Percentiles rank a stretch among this genome's conserved stretches.
These are phyloP conservation scores for Reutealis trisperma DNA, from an alignment of 345 rosid species.

Conservation along the genomic window DNA sequence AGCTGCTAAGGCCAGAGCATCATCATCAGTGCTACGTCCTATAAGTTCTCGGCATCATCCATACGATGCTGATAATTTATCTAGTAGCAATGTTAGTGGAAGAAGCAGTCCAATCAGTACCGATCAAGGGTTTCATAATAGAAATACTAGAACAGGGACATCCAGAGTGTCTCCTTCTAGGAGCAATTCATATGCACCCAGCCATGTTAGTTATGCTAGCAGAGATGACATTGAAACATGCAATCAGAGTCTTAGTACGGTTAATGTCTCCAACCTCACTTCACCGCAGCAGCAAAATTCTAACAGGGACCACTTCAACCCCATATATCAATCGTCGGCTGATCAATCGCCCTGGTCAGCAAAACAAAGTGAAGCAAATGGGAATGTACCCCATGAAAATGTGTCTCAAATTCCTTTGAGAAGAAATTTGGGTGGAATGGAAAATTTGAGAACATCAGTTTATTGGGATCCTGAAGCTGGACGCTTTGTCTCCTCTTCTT, in stretches of 20 bases:
- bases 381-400: slow-evolving; percentile 23
- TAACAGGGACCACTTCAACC: slow-evolving; percentile 72
- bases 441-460: slow-evolving; percentile 54
- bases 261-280: slow-evolving; percentile 46
- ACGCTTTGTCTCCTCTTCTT: slow-evolving; percentile 64
- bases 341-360: slow-evolving; percentile 56
- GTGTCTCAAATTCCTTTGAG: slow-evolving; percentile 36
- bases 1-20: slow-evolving; percentile 88
- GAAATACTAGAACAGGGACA: slow-evolving; percentile 39
- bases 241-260: slow-evolving; percentile 55
- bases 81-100: slow-evolving; percentile 69
- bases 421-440: slow-evolving; percentile 37
- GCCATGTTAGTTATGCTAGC: slow-evolving; percentile 57
- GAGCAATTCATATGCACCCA: slow-evolving; percentile 52
- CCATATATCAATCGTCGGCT: slow-evolving; percentile 62
- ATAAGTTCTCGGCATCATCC: slow-evolving; percentile 54
- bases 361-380: slow-evolving; percentile 39
- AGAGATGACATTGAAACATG: slow-evolving; percentile 59
- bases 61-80: slow-evolving; percentile 50
- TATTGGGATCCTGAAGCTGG: slow-evolving; percentile 93
- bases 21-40: slow-evolving; percentile 86
- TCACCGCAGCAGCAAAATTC: slow-evolving; percentile 44
- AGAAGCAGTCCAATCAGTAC: slow-evolving; percentile 73
- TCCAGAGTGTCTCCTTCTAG: slow-evolving; percentile 34
- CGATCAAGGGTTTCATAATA: slow-evolving; percentile 45